Evolutionary conservation across 768 basidiomycete genomes (phyloP), one percentile per base, ranked within the genome.

Genomic region (Saitozyma sp.): DNA sequence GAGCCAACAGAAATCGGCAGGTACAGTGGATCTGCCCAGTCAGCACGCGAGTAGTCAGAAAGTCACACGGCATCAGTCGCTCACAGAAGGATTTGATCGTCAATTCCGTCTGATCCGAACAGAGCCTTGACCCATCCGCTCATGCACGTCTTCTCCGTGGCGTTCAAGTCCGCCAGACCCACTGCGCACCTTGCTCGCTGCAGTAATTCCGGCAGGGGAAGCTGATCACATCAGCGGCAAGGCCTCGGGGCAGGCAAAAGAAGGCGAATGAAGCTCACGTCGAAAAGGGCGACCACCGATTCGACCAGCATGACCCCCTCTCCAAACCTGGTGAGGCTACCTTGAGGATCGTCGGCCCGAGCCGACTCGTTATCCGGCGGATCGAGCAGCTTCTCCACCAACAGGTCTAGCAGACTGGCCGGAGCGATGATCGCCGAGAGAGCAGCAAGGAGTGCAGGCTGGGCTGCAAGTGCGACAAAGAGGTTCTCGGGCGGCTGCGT

Each of bases 51-150:
- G 14, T 16, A 20, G 6, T 41, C 41, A 13, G 9, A 38, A 8
- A 11, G 19, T 4, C 11, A 17, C 2, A 20, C 11, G 13, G 45
- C 11, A 19, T 10, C 3, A 7, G 40, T 42, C 0, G 61, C 73
- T 46, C 52, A 75, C 71, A 74, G 62, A 0, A 79, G 61, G 29
- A 75, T 67, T 19, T 77, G 69, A 52, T 79, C 78, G 17, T 77
- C 75, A 43, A 79, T 79, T 37, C 78, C 78, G 51, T 75, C 73
- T n/a, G 74, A 69, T n/a, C 78, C 76, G 63, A 79, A 79, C 78
- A 79, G 56, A 9, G 78, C 78, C 43, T 75, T 73, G 43, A 75
- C 65, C 78, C 78, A 79, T 14, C 76, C 76, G 58, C 68, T 71
- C 50, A 77, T 43, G 37, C 61, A 67, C 10, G 54, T 58, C 37